phyloP scores from a whole-genome alignment of 163 green algal genomes.

The Prototheca cutis region DNA sequence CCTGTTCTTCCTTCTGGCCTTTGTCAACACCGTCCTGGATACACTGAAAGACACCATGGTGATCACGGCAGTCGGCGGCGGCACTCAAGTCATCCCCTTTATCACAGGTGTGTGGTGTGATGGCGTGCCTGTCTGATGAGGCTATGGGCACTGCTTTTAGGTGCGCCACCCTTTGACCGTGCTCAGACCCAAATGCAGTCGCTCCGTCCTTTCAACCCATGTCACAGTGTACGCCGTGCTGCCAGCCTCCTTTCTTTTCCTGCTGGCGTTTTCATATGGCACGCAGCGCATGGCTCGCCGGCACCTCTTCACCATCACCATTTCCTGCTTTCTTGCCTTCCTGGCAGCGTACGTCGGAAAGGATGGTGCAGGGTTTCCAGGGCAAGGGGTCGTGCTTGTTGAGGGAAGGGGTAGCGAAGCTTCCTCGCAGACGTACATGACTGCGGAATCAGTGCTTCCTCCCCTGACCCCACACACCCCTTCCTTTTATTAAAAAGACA shows the following conservation, averaged over 20 bases:
- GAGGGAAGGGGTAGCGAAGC: no score
- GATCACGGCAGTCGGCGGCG: constrained; percentile 72
- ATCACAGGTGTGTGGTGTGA: constrained; percentile 40
- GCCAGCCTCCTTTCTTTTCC: constrained; percentile 75
- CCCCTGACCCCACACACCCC: no score
- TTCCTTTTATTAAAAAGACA: no score
- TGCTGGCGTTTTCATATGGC: constrained; percentile 64
- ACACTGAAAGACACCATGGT: constrained; percentile 82
- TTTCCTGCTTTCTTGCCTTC: constrained; percentile 71
- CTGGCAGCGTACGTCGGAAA: constrained; percentile 33
- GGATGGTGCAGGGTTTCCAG: no score
- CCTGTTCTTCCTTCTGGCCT: constrained; percentile 78
- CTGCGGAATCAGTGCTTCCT: no score
- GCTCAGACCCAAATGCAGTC: no score
- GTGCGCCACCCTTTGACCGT: no score
- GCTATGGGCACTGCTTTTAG: no score
- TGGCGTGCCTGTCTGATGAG: background rate
- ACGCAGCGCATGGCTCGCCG: constrained; percentile 48
- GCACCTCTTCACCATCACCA: constrained; percentile 75
- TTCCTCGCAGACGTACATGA: no score
- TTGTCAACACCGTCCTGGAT: constrained; percentile 93
- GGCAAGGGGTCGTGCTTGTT: no score
- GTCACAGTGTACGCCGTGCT: constrained; percentile 75
- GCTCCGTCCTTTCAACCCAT: no score
- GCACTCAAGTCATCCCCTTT: constrained; percentile 74